phyloP scores from a whole-genome alignment of 768 basidiomycete species.

The Scleroderma citrinum region DNA sequence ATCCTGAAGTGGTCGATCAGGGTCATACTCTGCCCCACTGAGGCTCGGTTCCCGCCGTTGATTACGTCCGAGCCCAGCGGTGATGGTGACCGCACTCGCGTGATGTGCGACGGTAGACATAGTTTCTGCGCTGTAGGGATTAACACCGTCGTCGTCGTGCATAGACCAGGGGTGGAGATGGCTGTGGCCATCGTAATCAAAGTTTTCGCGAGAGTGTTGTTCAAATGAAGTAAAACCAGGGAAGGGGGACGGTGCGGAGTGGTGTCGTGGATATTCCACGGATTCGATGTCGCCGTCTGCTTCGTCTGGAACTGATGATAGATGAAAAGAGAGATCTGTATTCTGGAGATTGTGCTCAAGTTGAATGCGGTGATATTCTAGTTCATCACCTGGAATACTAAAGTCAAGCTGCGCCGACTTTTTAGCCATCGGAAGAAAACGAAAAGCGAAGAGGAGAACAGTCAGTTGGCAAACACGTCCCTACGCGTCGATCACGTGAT shows the following conservation, averaged over 20 bases:
- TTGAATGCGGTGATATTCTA: constrained; percentile 69
- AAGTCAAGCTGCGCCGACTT: constrained; percentile 32
- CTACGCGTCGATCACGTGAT: constrained; percentile 27
- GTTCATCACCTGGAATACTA: constrained; percentile 65
- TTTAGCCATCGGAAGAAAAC: constrained; percentile 16
- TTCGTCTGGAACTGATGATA: constrained; percentile 47
- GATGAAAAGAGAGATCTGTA: constrained; percentile 65
- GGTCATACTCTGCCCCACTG: constrained; percentile 81
- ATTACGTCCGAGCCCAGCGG: constrained; percentile 61
- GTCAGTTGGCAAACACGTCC: not conserved
- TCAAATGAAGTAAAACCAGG: constrained; percentile 59
- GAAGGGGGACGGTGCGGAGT: constrained; percentile 51
- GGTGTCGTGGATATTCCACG: constrained; percentile 70
- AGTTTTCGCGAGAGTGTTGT: constrained; percentile 47
- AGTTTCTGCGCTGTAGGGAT: constrained; percentile 63
- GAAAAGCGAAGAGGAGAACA: constrained; percentile 10
- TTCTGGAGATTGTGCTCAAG: constrained; percentile 75
- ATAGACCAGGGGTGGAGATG: constrained; percentile 54
- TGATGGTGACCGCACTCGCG: constrained; percentile 81
- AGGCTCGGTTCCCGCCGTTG: constrained; percentile 50
- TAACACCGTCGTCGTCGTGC: constrained; percentile 60
- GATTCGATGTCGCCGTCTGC: constrained; percentile 40
- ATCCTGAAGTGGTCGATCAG: constrained; percentile 69
- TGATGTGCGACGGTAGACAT: constrained; percentile 86
- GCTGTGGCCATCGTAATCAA: constrained; percentile 47